A percentile compares a stretch with the other conserved stretches of the same genome.
phyloP scores from a whole-genome alignment of 768 basidiomycete species.

The Naganishia antarctica region DNA sequence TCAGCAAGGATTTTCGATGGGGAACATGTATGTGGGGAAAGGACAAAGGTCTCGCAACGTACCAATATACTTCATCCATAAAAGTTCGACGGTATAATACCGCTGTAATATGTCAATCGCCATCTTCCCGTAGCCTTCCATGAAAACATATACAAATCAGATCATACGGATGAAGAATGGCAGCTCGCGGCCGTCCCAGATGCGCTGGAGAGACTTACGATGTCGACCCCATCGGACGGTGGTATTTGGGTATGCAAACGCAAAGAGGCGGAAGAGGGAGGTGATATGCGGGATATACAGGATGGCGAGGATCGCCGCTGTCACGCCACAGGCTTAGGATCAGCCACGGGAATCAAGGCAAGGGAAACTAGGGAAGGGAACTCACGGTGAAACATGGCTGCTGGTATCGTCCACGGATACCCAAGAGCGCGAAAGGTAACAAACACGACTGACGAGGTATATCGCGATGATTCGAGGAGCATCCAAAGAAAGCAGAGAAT shows the following conservation, averaged over 20 bases:
- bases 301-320: conserved; percentile 5
- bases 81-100: conserved; percentile 1
- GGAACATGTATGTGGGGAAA: not conserved
- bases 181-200: not conserved
- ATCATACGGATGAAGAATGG: not conserved
- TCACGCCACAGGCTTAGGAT: not conserved
- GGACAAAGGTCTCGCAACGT: not conserved
- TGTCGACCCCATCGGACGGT: conserved; percentile 6
- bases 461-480: conserved; percentile 14
- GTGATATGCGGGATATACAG: conserved; percentile 15
- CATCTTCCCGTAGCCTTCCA: conserved; percentile 13
- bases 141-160: not conserved
- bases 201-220: conserved; percentile 5
- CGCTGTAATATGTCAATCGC: conserved; percentile 7
- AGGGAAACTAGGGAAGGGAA: not conserved
- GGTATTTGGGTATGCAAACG: conserved; percentile 10
- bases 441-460: not conserved
- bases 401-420: conserved; percentile 15
- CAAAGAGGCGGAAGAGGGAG: conserved; percentile 11
- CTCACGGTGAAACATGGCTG: conserved; percentile 2
- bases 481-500: conserved; percentile 17
- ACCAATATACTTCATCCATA: conserved; percentile 18
- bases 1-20: not conserved
- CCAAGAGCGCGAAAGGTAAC: conserved; percentile 10
- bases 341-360: too few species aligned